Conservation (phyloP, 2,329 filamentous ascomycete genomes). For the Elsinoe perseae region DNA sequence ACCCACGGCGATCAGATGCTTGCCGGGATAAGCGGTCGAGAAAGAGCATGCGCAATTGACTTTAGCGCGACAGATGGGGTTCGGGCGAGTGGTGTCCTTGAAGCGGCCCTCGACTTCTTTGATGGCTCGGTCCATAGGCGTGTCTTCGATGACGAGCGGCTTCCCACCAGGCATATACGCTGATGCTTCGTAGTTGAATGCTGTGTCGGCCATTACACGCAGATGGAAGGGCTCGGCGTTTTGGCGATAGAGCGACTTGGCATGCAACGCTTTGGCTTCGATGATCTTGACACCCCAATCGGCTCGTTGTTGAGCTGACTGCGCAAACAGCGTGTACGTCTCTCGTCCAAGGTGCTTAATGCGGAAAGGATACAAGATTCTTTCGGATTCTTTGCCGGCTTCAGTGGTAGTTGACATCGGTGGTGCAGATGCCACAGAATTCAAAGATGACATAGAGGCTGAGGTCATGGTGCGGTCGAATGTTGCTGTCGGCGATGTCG, state of each 20-base stretch:
- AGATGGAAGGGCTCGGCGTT: conserved; percentile 94
- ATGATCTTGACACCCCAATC: conserved; percentile 94
- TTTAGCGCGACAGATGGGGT: conserved; percentile 70
- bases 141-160: conserved; percentile 76
- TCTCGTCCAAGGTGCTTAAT: conserved; percentile 94
- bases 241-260: conserved; percentile 77
- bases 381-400: conserved; percentile 59
- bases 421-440: conserved; percentile 44
- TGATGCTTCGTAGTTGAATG: conserved; percentile 70
- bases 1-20: conserved; percentile 83
- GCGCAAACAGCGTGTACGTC: conserved; percentile 83
- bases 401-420: conserved; percentile 45
- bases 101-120: conserved; percentile 76
- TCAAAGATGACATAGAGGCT: conserved; percentile 47
- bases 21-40: conserved; percentile 62
- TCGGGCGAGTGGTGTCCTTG: conserved; percentile 56
- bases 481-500: conserved; percentile 35
- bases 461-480: conserved; percentile 62
- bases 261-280: conserved; percentile 89
- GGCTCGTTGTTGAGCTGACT: conserved; percentile 62
- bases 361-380: conserved; percentile 85
- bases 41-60: conserved; percentile 95
- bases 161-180: conserved; percentile 45
- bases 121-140: conserved; percentile 84
- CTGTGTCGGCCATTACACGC: conserved; percentile 82